Base-by-base conservation (phyloP, 2,329 filamentous ascomycete genomes). In the Magnaporthiopsis rhizophila region DNA sequence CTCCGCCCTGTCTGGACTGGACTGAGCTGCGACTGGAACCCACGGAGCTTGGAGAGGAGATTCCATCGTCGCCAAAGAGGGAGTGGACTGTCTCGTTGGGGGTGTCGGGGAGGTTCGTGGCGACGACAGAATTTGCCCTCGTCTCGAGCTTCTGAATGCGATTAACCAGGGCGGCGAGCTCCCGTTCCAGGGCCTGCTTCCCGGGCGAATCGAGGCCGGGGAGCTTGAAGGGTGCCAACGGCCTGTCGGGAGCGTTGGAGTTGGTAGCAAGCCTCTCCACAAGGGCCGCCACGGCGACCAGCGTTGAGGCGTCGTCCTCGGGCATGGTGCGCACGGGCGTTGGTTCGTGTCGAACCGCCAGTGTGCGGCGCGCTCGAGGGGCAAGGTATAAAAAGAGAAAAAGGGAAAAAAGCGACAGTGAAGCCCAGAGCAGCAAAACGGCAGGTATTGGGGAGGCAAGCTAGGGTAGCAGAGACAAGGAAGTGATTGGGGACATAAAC, bases 131-230 rank as follows among this genome's bases (percentile, higher is more conserved):
- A 72, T 84, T 85, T 68, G 90, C 89, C 77, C 89, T 89, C 70
- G 86, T 86, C 80, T 98, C 93, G 70, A 98, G 86, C 68, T 88
- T 86, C 68, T 92, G 89, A 69, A 98, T 86, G 69, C 95, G 84
- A 67, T 87, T 79, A 66, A 89, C 85, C 68, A 98, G 84, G 64
- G 90, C 89, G 62, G 89, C 85, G 65, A 99, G 84, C 78, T 98
- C 94, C 66, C 83, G 82, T 78, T 98, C 92, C 66, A 98, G 85
- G 38, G 83, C 83, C 69, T 85, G 82, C 79, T 98, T 98, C 69
- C 89, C 89, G 50, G 86, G 77, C 59, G 85, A 89, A 65, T 92
- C 84, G 65, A 86, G 83, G 65, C 95, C 95, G 18, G 94, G 93
- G 30, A 98, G 83, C 67, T 83, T 84, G 72, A 94, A 82, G 69